Conservation (phyloP, 441 rosid genomes). For the Aleurites moluccanus region DNA sequence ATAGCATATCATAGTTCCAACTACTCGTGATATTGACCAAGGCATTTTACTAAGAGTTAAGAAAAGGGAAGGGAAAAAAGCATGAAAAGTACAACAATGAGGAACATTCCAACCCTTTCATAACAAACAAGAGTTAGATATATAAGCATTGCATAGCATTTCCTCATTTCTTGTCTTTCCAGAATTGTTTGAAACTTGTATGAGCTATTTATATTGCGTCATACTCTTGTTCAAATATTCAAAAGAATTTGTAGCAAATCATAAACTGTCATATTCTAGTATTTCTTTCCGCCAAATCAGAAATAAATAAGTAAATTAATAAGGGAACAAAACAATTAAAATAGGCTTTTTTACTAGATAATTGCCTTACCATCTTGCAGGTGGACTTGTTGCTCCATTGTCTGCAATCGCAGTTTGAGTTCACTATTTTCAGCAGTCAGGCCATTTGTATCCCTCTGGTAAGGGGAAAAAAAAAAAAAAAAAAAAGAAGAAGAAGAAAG, state of each 20-base stretch:
- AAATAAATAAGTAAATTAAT: neutral
- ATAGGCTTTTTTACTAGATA: conserved; percentile 4
- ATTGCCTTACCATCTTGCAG: conserved; percentile 85
- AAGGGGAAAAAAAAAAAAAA: conserved; percentile 8
- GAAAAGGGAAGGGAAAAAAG: neutral
- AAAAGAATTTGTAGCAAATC: neutral
- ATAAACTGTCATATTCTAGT: neutral
- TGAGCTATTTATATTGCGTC: neutral
- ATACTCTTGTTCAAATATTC: neutral
- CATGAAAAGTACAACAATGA: neutral
- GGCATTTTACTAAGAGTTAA: neutral
- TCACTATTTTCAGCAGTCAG: conserved; percentile 88
- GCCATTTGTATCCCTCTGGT: conserved; percentile 96
- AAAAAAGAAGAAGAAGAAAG: neutral
- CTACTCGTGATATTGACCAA: neutral
- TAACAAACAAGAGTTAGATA: neutral
- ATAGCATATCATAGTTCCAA: neutral
- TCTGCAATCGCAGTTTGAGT: conserved; percentile 88
- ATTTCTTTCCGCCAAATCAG: conserved; percentile 3
- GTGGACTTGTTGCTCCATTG: conserved; percentile 97
- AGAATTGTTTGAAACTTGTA: neutral
- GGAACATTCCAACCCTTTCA: neutral
- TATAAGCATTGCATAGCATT: neutral
- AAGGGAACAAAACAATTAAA: neutral
- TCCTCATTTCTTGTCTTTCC: neutral